These are phyloP conservation scores for Lipomyces chichibuensis DNA, from an alignment of 805 yeast species.

Conservation along the genomic window DNA sequence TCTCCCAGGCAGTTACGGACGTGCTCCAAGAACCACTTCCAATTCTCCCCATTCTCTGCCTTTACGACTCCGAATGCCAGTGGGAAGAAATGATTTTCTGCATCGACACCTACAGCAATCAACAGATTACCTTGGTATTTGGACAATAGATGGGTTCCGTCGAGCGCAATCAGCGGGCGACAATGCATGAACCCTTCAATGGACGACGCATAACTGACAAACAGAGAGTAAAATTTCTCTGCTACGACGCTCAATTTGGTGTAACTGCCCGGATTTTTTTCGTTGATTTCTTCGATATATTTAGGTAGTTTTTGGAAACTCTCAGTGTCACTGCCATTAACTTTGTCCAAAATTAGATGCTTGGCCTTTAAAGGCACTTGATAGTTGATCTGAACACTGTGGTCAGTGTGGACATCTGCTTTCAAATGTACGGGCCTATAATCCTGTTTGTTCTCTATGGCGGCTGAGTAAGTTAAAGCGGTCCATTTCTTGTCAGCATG, in stretches of 20 bases:
- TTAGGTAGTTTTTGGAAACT: conserved; percentile 2
- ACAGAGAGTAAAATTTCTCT: neutral
- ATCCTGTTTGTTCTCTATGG: neutral
- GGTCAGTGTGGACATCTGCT: conserved; percentile 2
- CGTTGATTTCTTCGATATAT: neutral
- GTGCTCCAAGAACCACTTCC: conserved; percentile 24
- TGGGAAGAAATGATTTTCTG: conserved; percentile 17
- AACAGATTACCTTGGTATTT: conserved; percentile 7
- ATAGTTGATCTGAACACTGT: neutral
- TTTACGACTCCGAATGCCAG: conserved; percentile 20
- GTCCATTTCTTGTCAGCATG: neutral
- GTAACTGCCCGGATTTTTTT: conserved; percentile 5
- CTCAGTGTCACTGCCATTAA: neutral
- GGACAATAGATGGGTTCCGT: neutral
- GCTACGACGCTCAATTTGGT: conserved; percentile 1
- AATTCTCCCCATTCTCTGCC: conserved; percentile 5
- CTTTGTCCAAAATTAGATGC: conserved; percentile 3
- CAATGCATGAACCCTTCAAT: conserved; percentile 8
- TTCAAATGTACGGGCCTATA: conserved; percentile 2
- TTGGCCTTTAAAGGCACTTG: neutral
- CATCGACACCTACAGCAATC: conserved; percentile 24
- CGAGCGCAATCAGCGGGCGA: conserved; percentile 9
- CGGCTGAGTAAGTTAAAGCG: neutral
- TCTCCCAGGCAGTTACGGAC: conserved; percentile 9
- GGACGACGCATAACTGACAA: conserved; percentile 5